Evolutionary conservation across 1,139 yeast species (phyloP).

Genomic region (Lodderomyces metapsilosis): DNA sequence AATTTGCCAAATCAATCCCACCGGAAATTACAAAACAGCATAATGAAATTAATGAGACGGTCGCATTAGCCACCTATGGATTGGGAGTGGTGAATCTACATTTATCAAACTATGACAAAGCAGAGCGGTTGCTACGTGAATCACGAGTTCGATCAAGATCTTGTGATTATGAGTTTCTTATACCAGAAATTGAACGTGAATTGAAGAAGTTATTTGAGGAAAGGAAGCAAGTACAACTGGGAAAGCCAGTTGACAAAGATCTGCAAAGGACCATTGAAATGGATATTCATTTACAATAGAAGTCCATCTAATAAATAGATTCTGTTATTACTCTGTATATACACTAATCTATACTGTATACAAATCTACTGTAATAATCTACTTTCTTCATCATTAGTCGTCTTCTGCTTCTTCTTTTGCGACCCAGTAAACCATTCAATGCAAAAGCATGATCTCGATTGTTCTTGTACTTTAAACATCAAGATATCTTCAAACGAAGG

Average conservation of each 20-base stretch:
- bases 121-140: constrained; percentile 64
- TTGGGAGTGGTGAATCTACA: constrained; percentile 77
- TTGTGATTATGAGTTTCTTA: constrained; percentile 62
- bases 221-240: constrained; percentile 12
- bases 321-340: too few relatives aligned
- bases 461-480: constrained; percentile 26
- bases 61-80: constrained; percentile 82
- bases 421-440: constrained; percentile 4
- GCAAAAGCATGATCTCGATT: constrained; percentile 7
- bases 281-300: constrained; percentile 18
- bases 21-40: constrained; percentile 21
- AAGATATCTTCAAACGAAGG: constrained; percentile 34
- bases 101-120: constrained; percentile 50
- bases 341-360: not conserved
- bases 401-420: constrained; percentile 4
- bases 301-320: not conserved
- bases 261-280: constrained; percentile 15
- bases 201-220: constrained; percentile 49
- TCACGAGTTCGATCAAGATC: constrained; percentile 71
- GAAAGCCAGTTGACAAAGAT: constrained; percentile 8
- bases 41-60: constrained; percentile 47
- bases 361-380: constrained; percentile 10
- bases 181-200: constrained; percentile 66
- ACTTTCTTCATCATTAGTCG: constrained; percentile 18
- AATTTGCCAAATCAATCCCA: constrained; percentile 53